Evolutionary conservation across 2,329 filamentous ascomycete species (phyloP).

Genomic region (Venturiaceae sp.): DNA sequence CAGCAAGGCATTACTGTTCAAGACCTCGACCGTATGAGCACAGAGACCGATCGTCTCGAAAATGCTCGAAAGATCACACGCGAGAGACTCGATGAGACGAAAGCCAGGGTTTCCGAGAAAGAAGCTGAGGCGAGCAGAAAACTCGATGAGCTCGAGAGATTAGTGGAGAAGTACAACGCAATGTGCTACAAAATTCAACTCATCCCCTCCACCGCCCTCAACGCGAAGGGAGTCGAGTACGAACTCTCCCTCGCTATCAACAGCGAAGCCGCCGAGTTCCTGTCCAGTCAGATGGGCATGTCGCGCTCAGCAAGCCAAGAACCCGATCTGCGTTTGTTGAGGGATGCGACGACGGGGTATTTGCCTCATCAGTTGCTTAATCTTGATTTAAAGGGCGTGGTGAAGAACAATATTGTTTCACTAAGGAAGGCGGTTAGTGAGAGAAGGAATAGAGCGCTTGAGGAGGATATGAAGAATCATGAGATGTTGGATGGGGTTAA

Average conservation of each 20-base stretch:
- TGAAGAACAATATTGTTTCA: conserved; percentile 67
- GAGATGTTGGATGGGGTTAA: conserved; percentile 90
- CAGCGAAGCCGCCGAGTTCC: conserved; percentile 58
- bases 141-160: conserved; percentile 84
- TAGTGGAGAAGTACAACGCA: conserved; percentile 87
- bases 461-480: conserved; percentile 89
- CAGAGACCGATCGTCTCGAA: conserved; percentile 87
- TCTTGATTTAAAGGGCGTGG: conserved; percentile 72
- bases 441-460: conserved; percentile 68
- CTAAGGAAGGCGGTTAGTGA: conserved; percentile 91
- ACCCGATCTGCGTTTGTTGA: conserved; percentile 64
- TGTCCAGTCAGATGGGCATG: conserved; percentile 37
- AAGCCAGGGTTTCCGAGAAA: conserved; percentile 72
- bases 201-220: conserved; percentile 74
- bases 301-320: conserved; percentile 37
- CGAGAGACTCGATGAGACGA: conserved; percentile 71
- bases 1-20: conserved; percentile 91
- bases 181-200: conserved; percentile 88
- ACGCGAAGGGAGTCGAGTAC: conserved; percentile 76
- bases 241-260: conserved; percentile 79
- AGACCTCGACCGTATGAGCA: conserved; percentile 98
- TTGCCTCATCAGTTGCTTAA: conserved; percentile 83
- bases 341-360: conserved; percentile 76
- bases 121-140: conserved; percentile 79
- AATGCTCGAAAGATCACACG: conserved; percentile 72